phyloP scores from a whole-genome alignment of 306 rosid genomes.

The Quercus suber region DNA sequence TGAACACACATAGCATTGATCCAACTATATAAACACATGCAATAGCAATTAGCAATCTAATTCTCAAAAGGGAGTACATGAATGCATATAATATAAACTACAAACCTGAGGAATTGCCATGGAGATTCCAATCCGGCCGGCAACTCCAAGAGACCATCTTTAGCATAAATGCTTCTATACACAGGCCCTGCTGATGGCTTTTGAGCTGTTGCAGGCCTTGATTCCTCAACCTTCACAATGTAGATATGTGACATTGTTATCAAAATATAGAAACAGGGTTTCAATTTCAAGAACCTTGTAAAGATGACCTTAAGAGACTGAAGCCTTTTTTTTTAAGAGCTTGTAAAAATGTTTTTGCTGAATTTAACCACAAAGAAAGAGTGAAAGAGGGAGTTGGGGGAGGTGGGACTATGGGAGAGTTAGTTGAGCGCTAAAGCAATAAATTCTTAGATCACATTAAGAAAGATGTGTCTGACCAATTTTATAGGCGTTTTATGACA shows the following conservation, averaged over 20 bases:
- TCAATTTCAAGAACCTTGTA: conserved; percentile 3
- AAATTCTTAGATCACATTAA: conserved; percentile 26
- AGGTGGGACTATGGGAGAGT: conserved; percentile 23
- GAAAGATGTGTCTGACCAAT: conserved; percentile 12
- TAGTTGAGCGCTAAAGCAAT: conserved; percentile 57
- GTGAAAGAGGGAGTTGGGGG: conserved; percentile 1
- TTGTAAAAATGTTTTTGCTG: background rate
- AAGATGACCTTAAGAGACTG: background rate
- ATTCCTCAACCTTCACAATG: conserved; percentile 65
- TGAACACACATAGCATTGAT: no score
- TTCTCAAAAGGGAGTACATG: background rate
- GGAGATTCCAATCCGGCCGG: conserved; percentile 68
- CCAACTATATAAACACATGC: no score
- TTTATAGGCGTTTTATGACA: conserved; percentile 33
- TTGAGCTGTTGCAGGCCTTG: conserved; percentile 34
- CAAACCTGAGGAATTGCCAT: conserved; percentile 85
- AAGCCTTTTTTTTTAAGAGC: background rate
- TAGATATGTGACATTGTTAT: conserved; percentile 40
- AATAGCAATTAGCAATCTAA: background rate
- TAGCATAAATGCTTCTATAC: conserved; percentile 78
- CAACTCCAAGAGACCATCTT: conserved; percentile 58
- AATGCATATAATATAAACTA: background rate
- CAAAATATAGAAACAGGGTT: conserved; percentile 13
- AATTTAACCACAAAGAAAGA: conserved; percentile 7
- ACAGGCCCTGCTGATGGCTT: conserved; percentile 82